A percentile compares a stretch with the other conserved stretches of the same genome.
Conservation (phyloP, 2,329 filamentous ascomycete genomes). For the Botryotinia convoluta region DNA sequence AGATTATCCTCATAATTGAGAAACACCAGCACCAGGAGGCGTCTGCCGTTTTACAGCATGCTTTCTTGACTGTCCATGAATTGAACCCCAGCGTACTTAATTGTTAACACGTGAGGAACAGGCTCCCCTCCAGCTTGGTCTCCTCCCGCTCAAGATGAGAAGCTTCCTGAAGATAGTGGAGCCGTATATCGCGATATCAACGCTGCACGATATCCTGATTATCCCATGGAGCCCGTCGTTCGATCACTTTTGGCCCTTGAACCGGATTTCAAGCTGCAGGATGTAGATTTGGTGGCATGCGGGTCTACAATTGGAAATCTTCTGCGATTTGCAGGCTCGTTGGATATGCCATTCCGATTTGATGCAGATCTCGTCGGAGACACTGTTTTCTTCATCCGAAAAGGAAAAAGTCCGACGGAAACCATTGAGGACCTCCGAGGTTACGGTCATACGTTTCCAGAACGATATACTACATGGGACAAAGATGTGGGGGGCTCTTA, state of each 20-base stretch:
- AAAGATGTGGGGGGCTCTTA: conserved; percentile 50
- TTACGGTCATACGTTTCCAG: conserved; percentile 65
- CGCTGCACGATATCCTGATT: conserved; percentile 42
- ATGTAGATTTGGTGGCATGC: conserved; percentile 58
- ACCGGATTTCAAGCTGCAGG: conserved; percentile 37
- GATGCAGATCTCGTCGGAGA: conserved; percentile 54
- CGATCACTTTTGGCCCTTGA: conserved; percentile 42
- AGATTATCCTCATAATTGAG: neutral
- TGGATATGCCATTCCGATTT: conserved; percentile 54
- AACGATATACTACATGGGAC: conserved; percentile 64
- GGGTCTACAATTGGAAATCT: conserved; percentile 61
- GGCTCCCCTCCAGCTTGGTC: conserved; percentile 52
- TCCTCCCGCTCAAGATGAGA: conserved; percentile 39
- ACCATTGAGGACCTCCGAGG: conserved; percentile 54
- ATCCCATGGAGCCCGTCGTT: conserved; percentile 45
- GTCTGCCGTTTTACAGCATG: too few relatives aligned
- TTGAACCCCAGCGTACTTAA: neutral
- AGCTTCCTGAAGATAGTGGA: conserved; percentile 45
- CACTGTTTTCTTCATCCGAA: conserved; percentile 61
- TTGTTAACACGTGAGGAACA: conserved; percentile 30
- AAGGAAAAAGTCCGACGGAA: conserved; percentile 59
- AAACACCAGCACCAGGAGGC: neutral
- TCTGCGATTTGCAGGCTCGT: conserved; percentile 50
- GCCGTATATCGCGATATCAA: conserved; percentile 44
- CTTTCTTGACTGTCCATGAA: neutral